phyloP scores from a whole-genome alignment of 2,329 filamentous ascomycete species.

The Clonostachys chloroleuca region DNA sequence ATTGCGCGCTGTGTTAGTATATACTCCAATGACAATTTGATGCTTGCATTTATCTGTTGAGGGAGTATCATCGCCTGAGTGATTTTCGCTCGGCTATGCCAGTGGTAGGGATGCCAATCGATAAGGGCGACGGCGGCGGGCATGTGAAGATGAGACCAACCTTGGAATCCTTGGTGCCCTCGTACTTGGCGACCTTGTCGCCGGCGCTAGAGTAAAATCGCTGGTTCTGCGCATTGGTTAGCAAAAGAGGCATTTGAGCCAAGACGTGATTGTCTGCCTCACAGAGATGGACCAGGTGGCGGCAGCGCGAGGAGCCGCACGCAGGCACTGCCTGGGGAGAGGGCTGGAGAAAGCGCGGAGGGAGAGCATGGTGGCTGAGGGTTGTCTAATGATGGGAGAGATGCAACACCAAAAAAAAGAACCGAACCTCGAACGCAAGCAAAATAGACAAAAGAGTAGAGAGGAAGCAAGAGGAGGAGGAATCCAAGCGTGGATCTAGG shows the following conservation, averaged over 20 bases:
- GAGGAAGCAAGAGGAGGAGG: too few species aligned
- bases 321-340: constrained; percentile 73
- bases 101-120: constrained; percentile 6
- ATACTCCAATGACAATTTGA: constrained; percentile 5
- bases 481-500: too few species aligned
- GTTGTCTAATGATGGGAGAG: not conserved
- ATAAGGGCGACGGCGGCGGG: not conserved
- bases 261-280: constrained; percentile 3
- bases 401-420: not conserved
- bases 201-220: constrained; percentile 61
- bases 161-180: constrained; percentile 82
- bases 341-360: constrained; percentile 73
- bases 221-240: constrained; percentile 32
- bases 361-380: constrained; percentile 67
- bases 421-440: constrained; percentile 1
- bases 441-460: not conserved
- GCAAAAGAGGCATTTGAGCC: not conserved
- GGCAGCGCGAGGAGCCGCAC: constrained; percentile 57
- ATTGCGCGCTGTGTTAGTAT: constrained; percentile 9
- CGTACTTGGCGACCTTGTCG: constrained; percentile 86
- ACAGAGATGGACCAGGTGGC: constrained; percentile 30
- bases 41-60: not conserved
- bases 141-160: constrained; percentile 21
- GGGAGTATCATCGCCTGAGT: constrained; percentile 24
- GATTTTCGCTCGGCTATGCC: constrained; percentile 24